Evolutionary conservation across 345 rosid genomes (phyloP).

Genomic region (Pelargonium nanum): DNA sequence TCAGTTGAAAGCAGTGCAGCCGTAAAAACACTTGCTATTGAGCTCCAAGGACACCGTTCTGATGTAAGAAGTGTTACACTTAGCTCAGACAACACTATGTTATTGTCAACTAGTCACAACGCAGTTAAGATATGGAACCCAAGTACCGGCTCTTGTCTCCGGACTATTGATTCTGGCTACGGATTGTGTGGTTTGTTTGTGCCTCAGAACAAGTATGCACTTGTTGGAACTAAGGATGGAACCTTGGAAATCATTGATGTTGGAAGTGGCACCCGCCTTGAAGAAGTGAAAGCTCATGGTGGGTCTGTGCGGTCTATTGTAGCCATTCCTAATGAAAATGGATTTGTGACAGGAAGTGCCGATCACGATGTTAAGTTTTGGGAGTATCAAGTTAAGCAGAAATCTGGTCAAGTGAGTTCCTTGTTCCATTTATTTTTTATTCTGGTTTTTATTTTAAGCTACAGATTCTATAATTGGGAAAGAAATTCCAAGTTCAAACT

Average conservation of each 20-base stretch:
- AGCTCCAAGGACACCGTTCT: slow-evolving; percentile 88
- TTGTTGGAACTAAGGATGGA: slow-evolving; percentile 93
- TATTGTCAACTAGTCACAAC: slow-evolving; percentile 95
- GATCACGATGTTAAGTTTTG: slow-evolving; percentile 91
- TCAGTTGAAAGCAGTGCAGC: slow-evolving; percentile 43
- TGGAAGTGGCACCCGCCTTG: slow-evolving; percentile 67
- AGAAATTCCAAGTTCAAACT: background rate
- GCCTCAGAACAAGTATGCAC: slow-evolving; percentile 70
- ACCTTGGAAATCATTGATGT: slow-evolving; percentile 71
- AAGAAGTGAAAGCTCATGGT: slow-evolving; percentile 81
- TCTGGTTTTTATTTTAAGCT: slow-evolving; percentile 3
- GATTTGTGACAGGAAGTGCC: slow-evolving; percentile 90
- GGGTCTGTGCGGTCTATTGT: slow-evolving; percentile 67
- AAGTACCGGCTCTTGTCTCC: slow-evolving; percentile 85
- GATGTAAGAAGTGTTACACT: slow-evolving; percentile 88
- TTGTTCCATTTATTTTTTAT: slow-evolving; percentile 1
- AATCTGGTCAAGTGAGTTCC: slow-evolving; percentile 49
- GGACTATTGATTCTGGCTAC: slow-evolving; percentile 82
- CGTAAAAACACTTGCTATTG: slow-evolving; percentile 54
- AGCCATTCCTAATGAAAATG: slow-evolving; percentile 62
- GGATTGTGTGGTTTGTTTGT: slow-evolving; percentile 84
- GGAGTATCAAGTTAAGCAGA: slow-evolving; percentile 67
- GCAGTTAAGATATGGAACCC: slow-evolving; percentile 94
- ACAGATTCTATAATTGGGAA: background rate
- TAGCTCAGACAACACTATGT: slow-evolving; percentile 70